phyloP scores from a whole-genome alignment of 2,329 filamentous ascomycete species.

The Lecanoromycetidae sp. region DNA sequence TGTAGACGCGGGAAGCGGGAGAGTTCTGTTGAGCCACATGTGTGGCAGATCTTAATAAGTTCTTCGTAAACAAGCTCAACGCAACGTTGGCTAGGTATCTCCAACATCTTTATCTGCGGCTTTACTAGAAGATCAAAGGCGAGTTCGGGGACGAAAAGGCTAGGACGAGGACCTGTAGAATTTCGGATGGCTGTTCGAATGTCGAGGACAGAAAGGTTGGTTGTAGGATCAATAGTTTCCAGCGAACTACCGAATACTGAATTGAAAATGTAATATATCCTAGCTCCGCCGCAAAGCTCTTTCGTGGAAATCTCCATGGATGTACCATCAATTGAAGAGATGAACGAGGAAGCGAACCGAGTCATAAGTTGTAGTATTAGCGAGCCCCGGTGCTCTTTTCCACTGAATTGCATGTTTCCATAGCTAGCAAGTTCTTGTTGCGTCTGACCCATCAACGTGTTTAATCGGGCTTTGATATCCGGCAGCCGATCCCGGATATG shows the following conservation, averaged over 20 bases:
- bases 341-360: constrained; percentile 92
- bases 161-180: constrained; percentile 88
- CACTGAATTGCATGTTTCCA: constrained; percentile 93
- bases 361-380: constrained; percentile 97
- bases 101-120: constrained; percentile 93
- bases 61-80: constrained; percentile 98
- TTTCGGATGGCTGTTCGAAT: constrained; percentile 97
- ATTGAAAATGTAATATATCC: constrained; percentile 99
- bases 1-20: constrained; percentile 85
- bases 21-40: constrained; percentile 88
- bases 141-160: constrained; percentile 92
- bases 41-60: constrained; percentile 98
- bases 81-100: constrained; percentile 88
- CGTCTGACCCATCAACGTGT: constrained; percentile 98
- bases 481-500: constrained; percentile 93
- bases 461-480: constrained; percentile 94
- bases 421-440: constrained; percentile 97
- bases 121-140: constrained; percentile 96
- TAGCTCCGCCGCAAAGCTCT: constrained; percentile 84
- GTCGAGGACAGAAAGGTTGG: constrained; percentile 84
- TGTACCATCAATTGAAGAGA: constrained; percentile 95
- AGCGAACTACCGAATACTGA: constrained; percentile 95
- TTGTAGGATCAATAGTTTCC: constrained; percentile 90
- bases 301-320: constrained; percentile 98
- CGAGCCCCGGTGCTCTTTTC: constrained; percentile 90